Evolutionary conservation across 192 early-diverging fungal species (phyloP), one percentile per base, ranked within the genome.

Genomic region (Backusella sp.): DNA sequence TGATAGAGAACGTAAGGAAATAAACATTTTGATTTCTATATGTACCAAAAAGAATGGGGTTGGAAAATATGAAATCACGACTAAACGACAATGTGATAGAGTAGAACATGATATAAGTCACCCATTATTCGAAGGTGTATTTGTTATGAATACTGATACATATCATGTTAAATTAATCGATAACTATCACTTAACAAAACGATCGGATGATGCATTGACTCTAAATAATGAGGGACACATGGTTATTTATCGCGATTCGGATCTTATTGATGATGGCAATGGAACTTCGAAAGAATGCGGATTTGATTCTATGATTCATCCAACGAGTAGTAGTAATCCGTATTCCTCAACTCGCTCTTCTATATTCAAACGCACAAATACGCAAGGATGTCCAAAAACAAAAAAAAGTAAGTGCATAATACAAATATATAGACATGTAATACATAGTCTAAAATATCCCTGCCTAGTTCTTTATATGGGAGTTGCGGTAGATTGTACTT

Each of bases 401-500:
- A 81, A 73, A 52, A 77, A 77, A 21, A 76, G 75, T 81, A 74
- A 65, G 59, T 2, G 2, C 32, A 32, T 32, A 32, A 32, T 32
- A 3, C 32, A 32, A 32, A 32, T 32, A 32, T 32, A 32, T 32
- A 32, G 32, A 3, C 2, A 32, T 32, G 32, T 32, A 32, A 32
- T 32, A 32, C 32, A 3, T 32, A 32, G 32, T 32, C 32, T 32
- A 32, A 32, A 32, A 32, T 32, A 32, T 32, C 32, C 2, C 3
- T 32, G 2, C 32, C 17, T 52, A 82, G 81, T 82, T 65, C 46
- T 49, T 36, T 83, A 83, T 37, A 79, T 83, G 81, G 81, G 78
- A 34, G 78, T 67, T 71, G 93, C 92, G 0, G 91, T 91, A 9
- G 93, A 94, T 79, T 94, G 93, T 79, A 88, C 91, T 4, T 94